Evolutionary conservation across 169 alveolate species (phyloP), one percentile per base, ranked within the genome.

Genomic region (Pseudocohnilembus persalinus): DNA sequence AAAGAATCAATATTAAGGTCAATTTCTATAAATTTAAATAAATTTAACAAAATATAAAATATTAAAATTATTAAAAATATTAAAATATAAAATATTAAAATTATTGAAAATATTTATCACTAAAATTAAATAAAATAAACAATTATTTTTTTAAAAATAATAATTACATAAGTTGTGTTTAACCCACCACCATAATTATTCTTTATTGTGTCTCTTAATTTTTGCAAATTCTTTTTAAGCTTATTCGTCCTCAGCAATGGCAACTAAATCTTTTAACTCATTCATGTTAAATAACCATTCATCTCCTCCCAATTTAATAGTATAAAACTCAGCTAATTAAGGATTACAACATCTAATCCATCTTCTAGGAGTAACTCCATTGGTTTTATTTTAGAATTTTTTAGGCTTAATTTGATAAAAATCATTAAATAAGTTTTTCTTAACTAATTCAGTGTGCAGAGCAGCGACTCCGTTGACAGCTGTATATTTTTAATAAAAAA

Each of bases 381-480:
- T 98, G 35, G 99, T 98, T 81, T 94, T 96, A 87, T 98, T 98
- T 73, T 92, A 88, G 88, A 98, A 91, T 89, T 96, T 98, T 76
- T 94, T 95, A 27, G 97, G 96, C 88, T 91, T 88, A 33, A 92
- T 88, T 82, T 96, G 97, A 88, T 93, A 92, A 92, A 96, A 97
- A 77, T 96, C 98, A 32, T 96, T 94, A 88, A 98, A 97, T 65
- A 97, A 90, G 29, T 92, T 93, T 63, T 88, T 91, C 79, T 92
- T 92, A 74, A 96, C 87, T 74, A 98, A 82, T 80, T 95, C 97
- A 35, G 98, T 92, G 92, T 98, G 99, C 76, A 98, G 91, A 34
- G 94, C 97, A 28, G 99, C 99, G 30, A 97, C 99, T 29, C 99
- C 99, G 85, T 98, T 98, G 31, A 98, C 98, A 79, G 95, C 95